phyloP scores from a whole-genome alignment of 805 yeast genomes.

The Kuraishia ogatae region DNA sequence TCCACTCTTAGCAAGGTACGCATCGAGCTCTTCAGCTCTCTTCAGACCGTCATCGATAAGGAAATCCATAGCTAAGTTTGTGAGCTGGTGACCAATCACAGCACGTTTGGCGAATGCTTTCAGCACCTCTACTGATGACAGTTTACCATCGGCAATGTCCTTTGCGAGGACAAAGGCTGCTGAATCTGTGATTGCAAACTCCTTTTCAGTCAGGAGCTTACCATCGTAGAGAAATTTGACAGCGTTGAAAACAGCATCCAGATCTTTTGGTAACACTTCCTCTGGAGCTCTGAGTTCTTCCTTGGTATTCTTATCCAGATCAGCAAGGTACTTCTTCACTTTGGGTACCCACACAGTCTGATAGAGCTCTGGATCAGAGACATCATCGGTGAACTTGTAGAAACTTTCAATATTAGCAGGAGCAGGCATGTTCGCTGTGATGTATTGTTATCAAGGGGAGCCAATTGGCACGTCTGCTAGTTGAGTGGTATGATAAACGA shows the following conservation, averaged over 20 bases:
- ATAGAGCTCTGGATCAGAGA: constrained; percentile 29
- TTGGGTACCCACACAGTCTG: constrained; percentile 35
- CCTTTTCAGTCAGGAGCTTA: constrained; percentile 23
- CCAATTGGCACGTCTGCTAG: neutral
- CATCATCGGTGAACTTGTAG: constrained; percentile 23
- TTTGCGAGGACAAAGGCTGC: constrained; percentile 23
- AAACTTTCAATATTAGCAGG: constrained; percentile 13
- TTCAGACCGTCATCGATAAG: constrained; percentile 38
- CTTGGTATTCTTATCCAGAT: constrained; percentile 14
- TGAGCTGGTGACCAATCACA: constrained; percentile 38
- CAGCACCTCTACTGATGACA: constrained; percentile 31
- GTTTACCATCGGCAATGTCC: constrained; percentile 28
- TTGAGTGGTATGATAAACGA: neutral
- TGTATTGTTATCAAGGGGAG: too few species aligned
- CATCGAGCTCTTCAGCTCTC: constrained; percentile 45
- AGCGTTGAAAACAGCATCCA: constrained; percentile 27
- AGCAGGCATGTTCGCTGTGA: neutral
- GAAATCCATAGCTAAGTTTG: constrained; percentile 39
- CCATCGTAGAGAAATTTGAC: constrained; percentile 24
- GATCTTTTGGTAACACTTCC: constrained; percentile 22
- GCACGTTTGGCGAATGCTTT: constrained; percentile 41
- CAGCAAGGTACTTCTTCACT: constrained; percentile 30
- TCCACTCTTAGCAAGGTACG: constrained; percentile 32
- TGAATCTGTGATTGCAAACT: constrained; percentile 34
- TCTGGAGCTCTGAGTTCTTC: constrained; percentile 21